Evolutionary conservation across 345 rosid genomes (phyloP), one percentile per base, ranked within the genome.

Genomic region (Pistacia vera): DNA sequence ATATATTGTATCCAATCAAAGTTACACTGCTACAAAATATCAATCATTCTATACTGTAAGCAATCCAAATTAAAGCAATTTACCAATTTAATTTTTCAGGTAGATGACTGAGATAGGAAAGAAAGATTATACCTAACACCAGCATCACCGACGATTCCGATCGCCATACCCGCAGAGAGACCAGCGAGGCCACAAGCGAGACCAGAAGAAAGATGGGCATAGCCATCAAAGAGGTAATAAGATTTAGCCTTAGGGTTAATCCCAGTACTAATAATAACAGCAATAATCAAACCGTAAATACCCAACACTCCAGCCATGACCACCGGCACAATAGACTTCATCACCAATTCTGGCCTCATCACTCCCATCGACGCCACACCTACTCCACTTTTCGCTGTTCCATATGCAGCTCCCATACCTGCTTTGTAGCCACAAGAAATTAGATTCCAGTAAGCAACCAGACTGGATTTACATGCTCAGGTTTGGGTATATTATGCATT

Each of bases 351-450:
- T 2, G 92, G 95, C 81, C 91, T 80, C 92, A 90, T 90, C 61
- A 90, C 91, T 10, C 95, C 92, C 95, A 89, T 89, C 52, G 91
- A 89, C 51, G 92, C 95, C 66, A 90, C 90, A 20, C 95, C 95
- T 3, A 90, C 92, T 20, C 95, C 95, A 79, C 95, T 90, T 87
- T 90, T 90, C 17, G 95, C 92, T 8, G 92, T 90, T 68, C 95
- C 95, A 76, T 90, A 90, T 5, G 92, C 95, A 7, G 92, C 95
- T 77, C 92, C 95, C 95, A 89, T 90, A 70, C 95, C 95, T 90
- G 77, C 66, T n/a, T n/a, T n/a, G n/a, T n/a, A n/a, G n/a, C n/a
- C n/a, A n/a, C n/a, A n/a, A n/a, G n/a, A n/a, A n/a, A n/a, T n/a
- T n/a, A n/a, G n/a, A n/a, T n/a, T n/a, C n/a, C n/a, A n/a, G n/a